Percentiles rank a stretch among this genome's conserved stretches.
Conservation (phyloP, 2,329 filamentous ascomycete species). For the Aquanectria penicillioides region DNA sequence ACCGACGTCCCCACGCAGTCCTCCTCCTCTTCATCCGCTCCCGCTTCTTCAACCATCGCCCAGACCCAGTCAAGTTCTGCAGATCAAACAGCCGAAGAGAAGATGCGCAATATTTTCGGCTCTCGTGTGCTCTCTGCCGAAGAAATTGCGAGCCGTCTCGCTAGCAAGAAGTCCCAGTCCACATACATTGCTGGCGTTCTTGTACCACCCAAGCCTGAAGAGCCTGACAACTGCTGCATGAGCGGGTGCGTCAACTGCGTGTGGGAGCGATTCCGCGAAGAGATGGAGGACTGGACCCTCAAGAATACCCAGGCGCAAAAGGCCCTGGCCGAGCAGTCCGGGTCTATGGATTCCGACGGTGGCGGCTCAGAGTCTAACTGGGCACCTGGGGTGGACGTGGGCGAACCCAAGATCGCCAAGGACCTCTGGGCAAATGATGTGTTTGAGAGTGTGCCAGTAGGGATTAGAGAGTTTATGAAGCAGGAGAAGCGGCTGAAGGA, state of each 20-base stretch:
- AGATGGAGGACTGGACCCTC: slow-evolving; percentile 87
- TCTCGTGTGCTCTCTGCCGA: slow-evolving; percentile 79
- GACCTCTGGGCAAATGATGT: slow-evolving; percentile 73
- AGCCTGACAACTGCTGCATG: slow-evolving; percentile 99
- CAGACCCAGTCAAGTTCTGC: slow-evolving; percentile 24
- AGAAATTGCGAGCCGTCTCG: slow-evolving; percentile 70
- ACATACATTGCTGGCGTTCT: slow-evolving; percentile 79
- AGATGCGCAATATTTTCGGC: slow-evolving; percentile 80
- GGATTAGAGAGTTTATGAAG: slow-evolving; percentile 97
- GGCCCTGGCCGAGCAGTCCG: slow-evolving; percentile 52
- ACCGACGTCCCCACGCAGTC: slow-evolving; percentile 11
- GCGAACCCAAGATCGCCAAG: slow-evolving; percentile 54
- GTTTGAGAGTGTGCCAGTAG: slow-evolving; percentile 85
- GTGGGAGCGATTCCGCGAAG: slow-evolving; percentile 91
- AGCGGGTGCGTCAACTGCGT: slow-evolving; percentile 98
- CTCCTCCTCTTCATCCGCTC: neutral
- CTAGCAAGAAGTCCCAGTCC: slow-evolving; percentile 66
- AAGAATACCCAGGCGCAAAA: slow-evolving; percentile 71
- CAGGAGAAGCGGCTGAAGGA: slow-evolving; percentile 90
- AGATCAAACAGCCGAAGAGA: slow-evolving; percentile 59
- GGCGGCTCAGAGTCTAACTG: slow-evolving; percentile 79
- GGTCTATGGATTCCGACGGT: slow-evolving; percentile 82
- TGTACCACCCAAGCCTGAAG: slow-evolving; percentile 84
- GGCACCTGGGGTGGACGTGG: slow-evolving; percentile 48
- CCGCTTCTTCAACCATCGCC: slow-evolving; percentile 6